Evolutionary conservation across 1,139 yeast species (phyloP), one percentile per base, ranked within the genome.

Genomic region (Scheffersomyces titani): DNA sequence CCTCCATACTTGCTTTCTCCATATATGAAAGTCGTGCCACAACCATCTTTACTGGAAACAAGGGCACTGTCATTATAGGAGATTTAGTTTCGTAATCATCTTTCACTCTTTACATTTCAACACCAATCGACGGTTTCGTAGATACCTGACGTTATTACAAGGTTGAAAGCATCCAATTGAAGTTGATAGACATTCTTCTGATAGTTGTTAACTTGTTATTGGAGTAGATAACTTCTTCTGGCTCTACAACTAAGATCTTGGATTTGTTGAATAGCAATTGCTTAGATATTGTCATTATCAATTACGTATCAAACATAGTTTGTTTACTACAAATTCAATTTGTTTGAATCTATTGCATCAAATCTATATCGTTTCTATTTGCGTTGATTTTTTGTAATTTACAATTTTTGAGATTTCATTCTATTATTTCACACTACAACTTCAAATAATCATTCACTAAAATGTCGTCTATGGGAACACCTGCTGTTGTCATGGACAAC

Each of bases 401-500:
- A 11, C 16, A 30, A 11, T 6, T 30, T 30, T 30, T 30, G 16
- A 30, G 40, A 30, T 11, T 30, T 30, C 13, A 3, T 30, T 30
- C 16, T 5, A 30, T 30, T 30, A 6, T 30, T 30, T 6, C 40
- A 30, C 40, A 30, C 40, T 16, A 30, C 40, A 7, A 11, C 40
- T 9, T 6, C 3, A 30, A 11, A 11, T 30, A 30, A 30, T 30
- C 11, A 3, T 9, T 16, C 1, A 11, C 40, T 7, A 30, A 30
- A 30, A 85, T 84, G 88, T 81, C 87, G 55, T 78, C 87, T 68
- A 83, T 87, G 75, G 89, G 88, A 62, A 83, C 88, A 59, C 98
- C 98, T 52, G 97, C 98, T 60, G 94, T 92, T 79, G 97, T 92
- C 74, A 92, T 92, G 97, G 97, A 90, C 82, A 90, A 90, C 70